Evolutionary conservation across 108 stramenopile species (phyloP), one percentile per base, ranked within the genome.

Genomic region (Seminavis robusta): DNA sequence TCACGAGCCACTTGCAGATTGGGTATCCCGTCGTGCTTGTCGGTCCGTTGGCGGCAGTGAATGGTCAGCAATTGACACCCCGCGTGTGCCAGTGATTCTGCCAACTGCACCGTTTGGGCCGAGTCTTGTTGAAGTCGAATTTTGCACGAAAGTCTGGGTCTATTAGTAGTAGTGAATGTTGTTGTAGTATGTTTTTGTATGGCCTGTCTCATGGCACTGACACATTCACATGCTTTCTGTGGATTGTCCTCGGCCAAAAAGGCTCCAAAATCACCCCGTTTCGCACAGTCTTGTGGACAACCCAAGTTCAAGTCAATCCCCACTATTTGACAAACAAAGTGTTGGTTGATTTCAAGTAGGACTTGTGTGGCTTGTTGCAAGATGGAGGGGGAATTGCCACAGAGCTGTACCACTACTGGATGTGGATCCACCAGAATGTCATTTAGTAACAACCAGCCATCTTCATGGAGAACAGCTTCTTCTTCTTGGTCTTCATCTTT

Each of bases 291-390:
- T 40, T 78, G 81, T 11, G 81, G 81, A 61, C 77, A 82, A 3
- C 81, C 80, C 5, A 81, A 47, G 34, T 81, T 81, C 16, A 81
- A 48, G 51, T 81, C 80, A 15, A 81, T 72, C 1, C 80, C 80
- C 17, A 48, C 59, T 23, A 68, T 20, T 42, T 47, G 6, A 28
- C 33, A 21, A n/a, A n/a, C n/a, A n/a, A n/a, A n/a, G n/a, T n/a
- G n/a, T n/a, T n/a, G n/a, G 24, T 63, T 52, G 6, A 81, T 43
- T 30, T 67, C 61, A 28, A 81, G 36, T 1, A 81, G 37, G 21
- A 59, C 67, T 7, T 43, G 33, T 3, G 73, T 75, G 16, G 80
- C 80, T 47, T 50, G 23, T 16, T 27, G 41, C n/a, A 81, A 50
- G 6, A 19, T 52, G 20, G 40, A 7, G 17, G 80, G 73, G 29